Evolutionary conservation across 306 rosid genomes (phyloP).

Genomic region (Clitoria ternatea): DNA sequence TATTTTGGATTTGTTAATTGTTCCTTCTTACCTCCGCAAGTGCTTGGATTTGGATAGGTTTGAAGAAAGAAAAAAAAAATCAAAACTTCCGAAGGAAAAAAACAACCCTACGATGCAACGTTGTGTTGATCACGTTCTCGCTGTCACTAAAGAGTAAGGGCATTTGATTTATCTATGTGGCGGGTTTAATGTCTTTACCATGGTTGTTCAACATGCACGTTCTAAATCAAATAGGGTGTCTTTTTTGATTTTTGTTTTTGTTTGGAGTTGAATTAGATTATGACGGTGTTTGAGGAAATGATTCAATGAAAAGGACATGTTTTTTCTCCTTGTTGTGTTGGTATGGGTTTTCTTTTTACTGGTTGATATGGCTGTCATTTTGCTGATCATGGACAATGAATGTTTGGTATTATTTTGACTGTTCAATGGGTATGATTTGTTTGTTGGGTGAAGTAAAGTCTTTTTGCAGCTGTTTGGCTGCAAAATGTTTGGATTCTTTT

Average conservation of each 20-base stretch:
- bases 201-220: not conserved
- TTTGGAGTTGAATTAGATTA: not conserved
- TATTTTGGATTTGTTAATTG: not conserved
- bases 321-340: not conserved
- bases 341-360: not conserved
- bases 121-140: slow-evolving; percentile 62
- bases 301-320: not conserved
- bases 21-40: not conserved
- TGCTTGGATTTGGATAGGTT: not conserved
- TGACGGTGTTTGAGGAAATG: not conserved
- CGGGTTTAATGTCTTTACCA: not conserved
- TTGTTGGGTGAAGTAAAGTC: not conserved
- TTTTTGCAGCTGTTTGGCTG: not conserved
- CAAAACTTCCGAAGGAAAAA: slow-evolving; percentile 7
- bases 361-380: not conserved
- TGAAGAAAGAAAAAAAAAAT: not conserved
- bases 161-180: not conserved
- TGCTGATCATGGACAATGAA: not conserved
- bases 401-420: not conserved
- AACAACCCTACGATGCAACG: slow-evolving; percentile 45
- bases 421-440: not conserved
- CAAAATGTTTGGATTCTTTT: not conserved
- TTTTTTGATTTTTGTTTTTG: not conserved
- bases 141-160: slow-evolving; percentile 78
- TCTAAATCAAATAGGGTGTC: not conserved